A percentile compares a stretch with the other conserved stretches of the same genome.
Evolutionary conservation across 1,284 basidiomycete genomes (phyloP).

Genomic region (Sphaerobolus stellatus): DNA sequence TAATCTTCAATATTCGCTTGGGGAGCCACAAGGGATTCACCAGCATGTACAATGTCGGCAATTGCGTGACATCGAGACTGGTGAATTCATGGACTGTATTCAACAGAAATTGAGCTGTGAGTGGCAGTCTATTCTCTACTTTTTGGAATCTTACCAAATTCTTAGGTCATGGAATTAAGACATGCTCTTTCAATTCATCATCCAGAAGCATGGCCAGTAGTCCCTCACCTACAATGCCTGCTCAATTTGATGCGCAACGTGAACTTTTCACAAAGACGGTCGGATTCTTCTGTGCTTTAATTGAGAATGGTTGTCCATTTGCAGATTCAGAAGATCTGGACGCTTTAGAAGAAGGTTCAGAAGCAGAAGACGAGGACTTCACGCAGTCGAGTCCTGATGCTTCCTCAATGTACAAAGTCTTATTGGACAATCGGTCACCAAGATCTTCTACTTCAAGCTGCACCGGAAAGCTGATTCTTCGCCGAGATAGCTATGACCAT

Average conservation of each 20-base stretch:
- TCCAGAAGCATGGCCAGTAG: too few species aligned
- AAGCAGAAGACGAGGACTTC: too few species aligned
- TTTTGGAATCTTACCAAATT: neutral
- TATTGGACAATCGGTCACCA: too few species aligned
- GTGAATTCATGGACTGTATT: neutral
- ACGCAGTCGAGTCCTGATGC: too few species aligned
- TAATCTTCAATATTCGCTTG: slow-evolving; percentile 1
- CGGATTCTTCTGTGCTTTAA: slow-evolving; percentile 22
- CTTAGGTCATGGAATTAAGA: neutral
- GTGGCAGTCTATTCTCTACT: neutral
- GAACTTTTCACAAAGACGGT: slow-evolving; percentile 22
- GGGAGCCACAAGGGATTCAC: neutral
- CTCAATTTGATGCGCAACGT: slow-evolving; percentile 11
- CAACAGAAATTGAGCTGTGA: neutral
- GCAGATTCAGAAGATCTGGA: too few species aligned
- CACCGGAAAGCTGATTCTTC: too few species aligned
- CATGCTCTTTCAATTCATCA: neutral
- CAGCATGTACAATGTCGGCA: neutral
- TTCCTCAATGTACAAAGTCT: too few species aligned
- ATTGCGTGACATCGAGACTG: neutral
- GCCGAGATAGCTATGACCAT: too few species aligned
- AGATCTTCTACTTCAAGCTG: too few species aligned
- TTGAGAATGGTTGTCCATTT: slow-evolving; percentile 21
- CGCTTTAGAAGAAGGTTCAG: too few species aligned
- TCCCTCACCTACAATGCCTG: neutral